Evolutionary conservation across 306 rosid genomes (phyloP), one percentile per base, ranked within the genome.

Genomic region (Sicyos baderoa): DNA sequence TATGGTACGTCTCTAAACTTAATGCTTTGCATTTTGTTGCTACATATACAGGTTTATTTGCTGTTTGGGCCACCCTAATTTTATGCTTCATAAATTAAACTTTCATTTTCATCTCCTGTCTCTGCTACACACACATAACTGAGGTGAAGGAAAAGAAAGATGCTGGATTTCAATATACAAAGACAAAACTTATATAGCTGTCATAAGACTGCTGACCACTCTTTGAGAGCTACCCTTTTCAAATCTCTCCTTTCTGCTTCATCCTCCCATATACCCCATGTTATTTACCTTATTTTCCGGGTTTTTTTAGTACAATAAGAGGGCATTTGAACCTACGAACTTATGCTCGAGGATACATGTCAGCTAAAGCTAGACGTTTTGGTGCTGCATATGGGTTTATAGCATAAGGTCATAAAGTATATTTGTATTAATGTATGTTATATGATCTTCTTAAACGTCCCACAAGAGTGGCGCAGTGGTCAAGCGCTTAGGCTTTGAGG

Each of bases 171-270:
- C 23, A 67, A 21, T 42, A 48, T 70, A 80, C 54, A 80, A 57
- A 54, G 76, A 80, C 82, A 78, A 82, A 61, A 67, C 54, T 63
- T 54, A 72, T 29, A 77, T 82, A 72, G 84, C 85, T 84, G 86
- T 86, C 71, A 68, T 18, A 72, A 22, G 69, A 56, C 67, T 75
- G 75, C 74, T 73, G 45, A 40, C 45, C 45, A 40, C 71, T 45
- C 67, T 25, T 69, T 32, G 79, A 80, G 44, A 80, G 74, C 61
- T 79, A 80, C 86, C 51, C 55, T 54, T 70, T 78, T 77, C 70
- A 77, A 76, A 63, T 77, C 80, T 77, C 56, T n/a, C 15, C 40
- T 35, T 35, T 35, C 40, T 35, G 6, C 40, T 64, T 64, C 49
- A 61, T 17, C 17, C 49, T 49, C 16, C 40, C 6, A 35, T 35